Evolutionary conservation across 1,139 yeast species (phyloP).

Genomic region (Pichia inconspicua): DNA sequence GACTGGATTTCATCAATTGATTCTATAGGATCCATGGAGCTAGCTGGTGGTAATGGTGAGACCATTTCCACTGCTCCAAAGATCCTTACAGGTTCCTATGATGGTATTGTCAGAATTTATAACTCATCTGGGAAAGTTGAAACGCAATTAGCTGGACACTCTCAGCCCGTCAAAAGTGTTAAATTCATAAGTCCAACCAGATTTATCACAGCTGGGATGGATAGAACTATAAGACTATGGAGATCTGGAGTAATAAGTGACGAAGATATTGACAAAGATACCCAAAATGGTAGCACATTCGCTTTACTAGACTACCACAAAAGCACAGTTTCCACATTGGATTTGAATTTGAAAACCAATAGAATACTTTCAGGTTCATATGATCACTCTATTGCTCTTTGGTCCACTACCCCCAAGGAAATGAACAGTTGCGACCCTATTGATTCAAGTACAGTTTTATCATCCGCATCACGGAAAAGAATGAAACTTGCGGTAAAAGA

Average conservation of each 20-base stretch:
- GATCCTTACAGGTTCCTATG: conserved; percentile 85
- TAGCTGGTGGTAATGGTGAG: conserved; percentile 22
- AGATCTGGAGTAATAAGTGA: conserved; percentile 49
- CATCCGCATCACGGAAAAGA: conserved; percentile 84
- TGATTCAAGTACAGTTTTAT: conserved; percentile 30
- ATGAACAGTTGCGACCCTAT: conserved; percentile 69
- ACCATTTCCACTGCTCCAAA: conserved; percentile 35
- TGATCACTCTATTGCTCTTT: conserved; percentile 73
- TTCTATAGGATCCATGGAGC: conserved; percentile 31
- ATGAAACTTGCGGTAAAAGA: conserved; percentile 75
- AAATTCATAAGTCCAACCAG: conserved; percentile 69
- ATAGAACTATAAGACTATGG: conserved; percentile 86
- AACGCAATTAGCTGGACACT: conserved; percentile 79
- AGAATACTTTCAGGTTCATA: conserved; percentile 78
- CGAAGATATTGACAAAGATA: conserved; percentile 41
- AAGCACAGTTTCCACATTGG: conserved; percentile 76
- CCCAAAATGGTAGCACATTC: conserved; percentile 65
- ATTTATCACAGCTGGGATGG: conserved; percentile 81
- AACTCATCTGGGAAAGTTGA: conserved; percentile 76
- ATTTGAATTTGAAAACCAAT: conserved; percentile 42
- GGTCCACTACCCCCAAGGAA: conserved; percentile 84
- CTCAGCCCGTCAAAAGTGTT: conserved; percentile 76
- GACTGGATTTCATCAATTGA: conserved; percentile 91
- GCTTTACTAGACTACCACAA: conserved; percentile 86
- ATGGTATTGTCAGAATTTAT: conserved; percentile 89